Conservation (phyloP, 768 basidiomycete species). For the Panus rudis region DNA sequence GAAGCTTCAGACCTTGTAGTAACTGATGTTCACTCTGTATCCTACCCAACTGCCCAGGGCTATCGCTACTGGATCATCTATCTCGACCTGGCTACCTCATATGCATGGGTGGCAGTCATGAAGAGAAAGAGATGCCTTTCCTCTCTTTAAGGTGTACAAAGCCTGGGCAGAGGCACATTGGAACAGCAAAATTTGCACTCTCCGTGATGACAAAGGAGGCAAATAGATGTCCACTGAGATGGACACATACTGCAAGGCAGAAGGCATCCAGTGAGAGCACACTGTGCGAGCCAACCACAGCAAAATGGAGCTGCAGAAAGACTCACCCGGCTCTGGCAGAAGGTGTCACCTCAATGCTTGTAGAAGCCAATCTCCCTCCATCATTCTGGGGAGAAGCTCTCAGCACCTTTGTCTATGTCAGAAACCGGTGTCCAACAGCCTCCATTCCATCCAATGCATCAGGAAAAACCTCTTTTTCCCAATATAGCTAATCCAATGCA, state of each 20-base stretch:
- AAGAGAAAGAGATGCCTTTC: slow-evolving; percentile 18
- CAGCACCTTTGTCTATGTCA: slow-evolving; percentile 14
- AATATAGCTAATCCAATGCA: no score
- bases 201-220: slow-evolving; percentile 23
- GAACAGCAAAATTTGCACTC: slow-evolving; percentile 9
- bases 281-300: slow-evolving; percentile 11
- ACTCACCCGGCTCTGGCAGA: slow-evolving; percentile 5
- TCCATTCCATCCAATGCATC: no score
- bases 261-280: slow-evolving; percentile 14
- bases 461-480: no score
- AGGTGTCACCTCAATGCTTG: slow-evolving; percentile 21
- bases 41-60: slow-evolving; percentile 7
- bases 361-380: slow-evolving; percentile 4
- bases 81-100: slow-evolving; percentile 2
- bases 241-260: slow-evolving; percentile 9
- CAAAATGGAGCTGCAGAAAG: slow-evolving; percentile 18
- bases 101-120: slow-evolving; percentile 11
- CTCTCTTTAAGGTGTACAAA: slow-evolving; percentile 22
- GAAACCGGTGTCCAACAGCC: slow-evolving; percentile 17
- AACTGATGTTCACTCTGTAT: neutral
- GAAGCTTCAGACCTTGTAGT: neutral
- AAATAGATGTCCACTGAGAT: slow-evolving; percentile 20
- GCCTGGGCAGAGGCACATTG: slow-evolving; percentile 23
- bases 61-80: slow-evolving; percentile 10
- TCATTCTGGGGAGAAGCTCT: slow-evolving; percentile 12